phyloP scores from a whole-genome alignment of 371 early-diverging fungal species.

The Rhizopus delemar region DNA sequence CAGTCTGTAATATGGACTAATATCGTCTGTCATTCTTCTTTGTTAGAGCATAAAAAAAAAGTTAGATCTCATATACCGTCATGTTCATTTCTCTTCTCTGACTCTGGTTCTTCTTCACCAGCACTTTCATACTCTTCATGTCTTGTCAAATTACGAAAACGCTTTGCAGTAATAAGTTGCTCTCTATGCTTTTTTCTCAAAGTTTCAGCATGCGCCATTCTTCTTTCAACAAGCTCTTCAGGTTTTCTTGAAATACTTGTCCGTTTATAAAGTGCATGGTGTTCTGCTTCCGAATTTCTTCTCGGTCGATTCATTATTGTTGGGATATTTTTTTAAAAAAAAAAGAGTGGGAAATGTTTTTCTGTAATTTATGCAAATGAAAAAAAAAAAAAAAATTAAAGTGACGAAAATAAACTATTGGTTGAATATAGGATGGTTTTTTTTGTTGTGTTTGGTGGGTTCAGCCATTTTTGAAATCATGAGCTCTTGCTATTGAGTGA shows the following conservation, averaged over 20 bases:
- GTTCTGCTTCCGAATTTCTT: slow-evolving; percentile 23
- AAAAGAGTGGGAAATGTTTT: not conserved
- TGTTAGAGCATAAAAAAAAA: not conserved
- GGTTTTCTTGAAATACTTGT: slow-evolving; percentile 44
- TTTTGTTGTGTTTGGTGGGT: no score
- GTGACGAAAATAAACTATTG: no score
- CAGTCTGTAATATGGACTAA: slow-evolving; percentile 29
- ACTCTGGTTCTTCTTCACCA: slow-evolving; percentile 27
- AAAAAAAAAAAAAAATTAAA: no score
- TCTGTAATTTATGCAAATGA: no score
- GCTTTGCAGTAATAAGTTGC: slow-evolving; percentile 56
- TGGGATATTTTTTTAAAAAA: not conserved
- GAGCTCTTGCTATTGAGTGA: no score
- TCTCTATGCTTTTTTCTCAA: slow-evolving; percentile 55
- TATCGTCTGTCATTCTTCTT: slow-evolving; percentile 15
- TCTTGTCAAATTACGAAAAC: slow-evolving; percentile 47
- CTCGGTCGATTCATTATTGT: slow-evolving; percentile 18
- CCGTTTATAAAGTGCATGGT: slow-evolving; percentile 39
- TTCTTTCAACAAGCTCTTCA: slow-evolving; percentile 39
- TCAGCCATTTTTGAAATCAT: no score
- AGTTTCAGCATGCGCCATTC: slow-evolving; percentile 45
- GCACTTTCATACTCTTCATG: slow-evolving; percentile 29
- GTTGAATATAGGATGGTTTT: no score
- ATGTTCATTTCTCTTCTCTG: slow-evolving; percentile 17
- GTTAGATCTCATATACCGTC: slow-evolving; percentile 9